Percentiles rank a stretch among this genome's conserved stretches.
Conservation (phyloP, 306 rosid genomes). For the Pachyrhizus erosus region DNA sequence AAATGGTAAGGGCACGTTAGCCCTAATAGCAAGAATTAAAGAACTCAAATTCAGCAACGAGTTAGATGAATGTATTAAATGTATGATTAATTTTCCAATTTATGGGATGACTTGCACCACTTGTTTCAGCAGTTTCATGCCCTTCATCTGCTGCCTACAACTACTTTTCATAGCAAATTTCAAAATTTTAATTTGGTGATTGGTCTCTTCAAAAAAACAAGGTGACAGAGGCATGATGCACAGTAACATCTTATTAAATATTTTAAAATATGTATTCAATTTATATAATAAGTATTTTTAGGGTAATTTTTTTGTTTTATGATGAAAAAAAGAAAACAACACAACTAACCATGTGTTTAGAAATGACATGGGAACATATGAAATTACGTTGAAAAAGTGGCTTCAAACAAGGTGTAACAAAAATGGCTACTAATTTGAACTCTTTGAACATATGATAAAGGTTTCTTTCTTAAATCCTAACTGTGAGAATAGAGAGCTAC, state of each 20-base stretch:
- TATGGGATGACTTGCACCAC: constrained; percentile 24
- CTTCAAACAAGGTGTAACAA: no score
- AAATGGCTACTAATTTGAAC: no score
- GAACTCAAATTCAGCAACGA: background rate
- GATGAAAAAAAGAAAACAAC: no score
- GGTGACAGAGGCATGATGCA: background rate
- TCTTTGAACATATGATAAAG: no score
- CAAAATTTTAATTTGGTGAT: background rate
- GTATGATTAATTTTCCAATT: background rate
- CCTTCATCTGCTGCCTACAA: background rate
- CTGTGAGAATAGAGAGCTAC: no score
- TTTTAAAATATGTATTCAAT: background rate
- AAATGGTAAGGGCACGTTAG: constrained; percentile 4
- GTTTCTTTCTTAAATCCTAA: no score
- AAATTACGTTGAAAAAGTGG: no score
- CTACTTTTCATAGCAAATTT: background rate
- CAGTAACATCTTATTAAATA: background rate
- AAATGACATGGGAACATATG: no score
- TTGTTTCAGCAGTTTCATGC: background rate
- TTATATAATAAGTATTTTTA: no score
- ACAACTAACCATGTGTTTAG: no score
- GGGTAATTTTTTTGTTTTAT: no score
- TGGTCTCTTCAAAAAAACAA: background rate
- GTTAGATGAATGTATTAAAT: constrained; percentile 23
- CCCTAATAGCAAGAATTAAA: no score